A percentile compares a stretch with the other conserved stretches of the same genome.
Conservation (phyloP, 768 basidiomycete species). For the Phanerochaete carnosa region DNA sequence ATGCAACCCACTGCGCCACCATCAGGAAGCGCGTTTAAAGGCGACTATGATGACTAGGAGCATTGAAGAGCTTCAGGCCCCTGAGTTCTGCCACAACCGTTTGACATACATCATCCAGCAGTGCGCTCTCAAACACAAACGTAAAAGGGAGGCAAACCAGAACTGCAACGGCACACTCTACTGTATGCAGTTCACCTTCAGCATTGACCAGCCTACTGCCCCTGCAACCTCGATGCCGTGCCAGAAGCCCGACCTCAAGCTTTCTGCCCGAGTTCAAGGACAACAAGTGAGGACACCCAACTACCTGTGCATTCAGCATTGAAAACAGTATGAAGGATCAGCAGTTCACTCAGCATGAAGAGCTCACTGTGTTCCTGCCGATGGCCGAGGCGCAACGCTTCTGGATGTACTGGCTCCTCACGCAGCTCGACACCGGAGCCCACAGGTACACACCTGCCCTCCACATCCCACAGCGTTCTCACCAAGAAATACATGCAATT, state of each 20-base stretch:
- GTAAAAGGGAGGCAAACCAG: constrained; percentile 63
- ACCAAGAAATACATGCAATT: constrained; percentile 12
- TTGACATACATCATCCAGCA: constrained; percentile 78
- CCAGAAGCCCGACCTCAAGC: constrained; percentile 66
- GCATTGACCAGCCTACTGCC: constrained; percentile 63
- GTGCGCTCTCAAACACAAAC: constrained; percentile 80
- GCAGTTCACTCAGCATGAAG: constrained; percentile 41
- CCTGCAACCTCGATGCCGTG: constrained; percentile 44
- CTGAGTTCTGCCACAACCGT: constrained; percentile 76
- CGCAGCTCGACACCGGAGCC: constrained; percentile 55
- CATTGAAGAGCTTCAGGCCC: constrained; percentile 82
- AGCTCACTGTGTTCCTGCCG: constrained; percentile 54
- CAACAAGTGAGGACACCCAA: constrained; percentile 38
- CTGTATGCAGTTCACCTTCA: constrained; percentile 89
- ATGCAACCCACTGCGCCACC: constrained; percentile 33
- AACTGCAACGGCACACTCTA: constrained; percentile 71
- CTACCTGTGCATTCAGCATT: constrained; percentile 34
- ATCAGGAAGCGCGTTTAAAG: neutral
- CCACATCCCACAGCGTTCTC: constrained; percentile 19
- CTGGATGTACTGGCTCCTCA: constrained; percentile 57
- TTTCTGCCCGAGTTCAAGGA: constrained; percentile 64
- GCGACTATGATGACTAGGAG: constrained; percentile 42
- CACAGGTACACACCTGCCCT: constrained; percentile 31
- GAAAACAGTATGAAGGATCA: constrained; percentile 29
- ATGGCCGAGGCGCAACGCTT: constrained; percentile 59